phyloP scores from a whole-genome alignment of 2,329 filamentous ascomycete species.

The Colletotrichum limetticola region DNA sequence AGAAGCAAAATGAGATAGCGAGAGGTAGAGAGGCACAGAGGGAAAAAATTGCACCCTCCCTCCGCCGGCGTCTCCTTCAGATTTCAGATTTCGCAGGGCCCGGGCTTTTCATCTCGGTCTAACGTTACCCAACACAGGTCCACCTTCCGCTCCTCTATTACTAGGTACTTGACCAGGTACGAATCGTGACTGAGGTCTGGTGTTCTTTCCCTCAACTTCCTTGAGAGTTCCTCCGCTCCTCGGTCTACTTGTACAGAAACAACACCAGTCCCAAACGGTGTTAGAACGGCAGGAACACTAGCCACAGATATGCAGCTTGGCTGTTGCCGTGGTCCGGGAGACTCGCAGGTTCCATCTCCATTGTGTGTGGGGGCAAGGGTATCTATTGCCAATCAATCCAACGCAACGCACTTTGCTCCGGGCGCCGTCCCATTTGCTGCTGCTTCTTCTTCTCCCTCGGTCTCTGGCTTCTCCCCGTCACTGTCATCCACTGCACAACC shows the following conservation, averaged over 20 bases:
- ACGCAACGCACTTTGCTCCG: conserved; percentile 17
- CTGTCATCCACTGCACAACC: neutral
- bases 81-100: conserved; percentile 1
- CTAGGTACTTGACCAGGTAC: too few species aligned
- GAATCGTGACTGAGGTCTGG: neutral
- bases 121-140: conserved; percentile 24
- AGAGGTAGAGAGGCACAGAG: neutral
- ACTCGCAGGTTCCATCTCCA: conserved; percentile 8
- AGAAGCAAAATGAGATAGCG: neutral
- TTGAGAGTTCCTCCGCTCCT: neutral
- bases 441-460: neutral
- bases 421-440: conserved; percentile 13
- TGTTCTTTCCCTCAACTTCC: neutral
- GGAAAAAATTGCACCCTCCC: neutral
- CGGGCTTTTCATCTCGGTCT: conserved; percentile 23
- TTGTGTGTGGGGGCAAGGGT: conserved; percentile 11
- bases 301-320: conserved; percentile 26
- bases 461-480: neutral
- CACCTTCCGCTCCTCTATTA: conserved; percentile 11
- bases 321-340: conserved; percentile 27
- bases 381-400: conserved; percentile 32
- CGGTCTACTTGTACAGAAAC: neutral
- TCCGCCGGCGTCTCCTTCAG: neutral
- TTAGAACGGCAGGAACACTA: neutral
- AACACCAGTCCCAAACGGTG: neutral